Percentiles rank a stretch among this genome's conserved stretches.
phyloP scores from a whole-genome alignment of 371 early-diverging fungal species.

The Fennellomyces sp. region DNA sequence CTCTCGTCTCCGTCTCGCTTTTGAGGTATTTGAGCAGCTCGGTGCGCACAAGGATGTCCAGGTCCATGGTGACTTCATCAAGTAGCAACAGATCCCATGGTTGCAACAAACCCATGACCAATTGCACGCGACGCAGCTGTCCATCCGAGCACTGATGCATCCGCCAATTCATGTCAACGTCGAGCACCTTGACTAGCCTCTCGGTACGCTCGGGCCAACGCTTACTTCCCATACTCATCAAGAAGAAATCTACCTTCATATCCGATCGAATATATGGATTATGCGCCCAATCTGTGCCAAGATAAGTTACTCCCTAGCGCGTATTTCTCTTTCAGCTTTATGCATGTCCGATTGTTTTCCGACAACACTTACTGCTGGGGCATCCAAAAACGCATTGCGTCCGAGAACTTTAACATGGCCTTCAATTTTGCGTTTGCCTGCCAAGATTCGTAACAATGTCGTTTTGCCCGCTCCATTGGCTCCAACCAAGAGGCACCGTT shows the following conservation, averaged over 20 bases:
- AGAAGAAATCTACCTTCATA: constrained; percentile 65
- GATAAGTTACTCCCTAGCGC: constrained; percentile 68
- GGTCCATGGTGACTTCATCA: constrained; percentile 86
- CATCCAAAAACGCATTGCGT: constrained; percentile 68
- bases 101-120: constrained; percentile 75
- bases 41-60: constrained; percentile 77
- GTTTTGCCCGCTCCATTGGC: constrained; percentile 75
- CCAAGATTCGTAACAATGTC: constrained; percentile 67
- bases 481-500: constrained; percentile 64
- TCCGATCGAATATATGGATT: constrained; percentile 64
- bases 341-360: neutral
- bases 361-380: constrained; percentile 32
- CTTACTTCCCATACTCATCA: constrained; percentile 73
- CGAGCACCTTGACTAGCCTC: constrained; percentile 64
- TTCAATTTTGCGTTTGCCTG: constrained; percentile 70
- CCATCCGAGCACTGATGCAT: constrained; percentile 75
- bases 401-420: constrained; percentile 62
- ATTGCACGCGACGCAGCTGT: constrained; percentile 70
- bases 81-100: constrained; percentile 75
- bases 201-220: constrained; percentile 66
- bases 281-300: constrained; percentile 83
- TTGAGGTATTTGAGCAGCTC: constrained; percentile 63
- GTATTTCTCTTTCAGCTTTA: neutral
- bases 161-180: constrained; percentile 75
- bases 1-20: constrained; percentile 64